A percentile compares a stretch with the other conserved stretches of the same genome.
Evolutionary conservation across 306 rosid species (phyloP).

Genomic region (Vachellia collinsii): DNA sequence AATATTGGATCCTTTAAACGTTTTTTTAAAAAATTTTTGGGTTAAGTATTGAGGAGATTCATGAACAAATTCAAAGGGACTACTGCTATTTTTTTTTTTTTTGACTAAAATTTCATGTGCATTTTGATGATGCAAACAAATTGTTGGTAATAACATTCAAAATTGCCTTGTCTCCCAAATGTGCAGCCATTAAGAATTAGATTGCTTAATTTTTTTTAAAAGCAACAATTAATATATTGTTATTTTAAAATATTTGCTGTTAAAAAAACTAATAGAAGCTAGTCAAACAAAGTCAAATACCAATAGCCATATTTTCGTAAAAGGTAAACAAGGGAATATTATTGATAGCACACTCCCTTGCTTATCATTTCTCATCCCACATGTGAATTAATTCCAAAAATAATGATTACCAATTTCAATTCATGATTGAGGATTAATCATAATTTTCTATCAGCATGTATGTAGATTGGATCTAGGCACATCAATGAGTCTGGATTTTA

Average conservation of each 20-base stretch:
- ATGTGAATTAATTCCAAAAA: conserved; percentile 8
- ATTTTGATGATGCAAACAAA: neutral
- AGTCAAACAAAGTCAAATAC: neutral
- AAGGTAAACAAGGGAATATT: neutral
- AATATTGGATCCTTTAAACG: neutral
- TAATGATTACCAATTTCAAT: neutral
- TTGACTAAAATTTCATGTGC: neutral
- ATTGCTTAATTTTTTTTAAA: neutral
- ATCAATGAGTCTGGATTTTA: neutral
- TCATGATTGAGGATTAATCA: conserved; percentile 9
- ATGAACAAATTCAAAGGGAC: neutral
- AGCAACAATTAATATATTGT: neutral
- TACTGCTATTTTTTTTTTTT: neutral
- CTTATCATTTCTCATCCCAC: conserved; percentile 1
- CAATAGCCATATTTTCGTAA: neutral
- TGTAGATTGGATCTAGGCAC: neutral
- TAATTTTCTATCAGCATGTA: conserved; percentile 3
- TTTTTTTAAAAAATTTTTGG: neutral
- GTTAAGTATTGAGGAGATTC: neutral
- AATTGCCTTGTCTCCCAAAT: neutral
- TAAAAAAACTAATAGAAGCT: neutral
- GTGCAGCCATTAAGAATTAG: neutral
- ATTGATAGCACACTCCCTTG: neutral
- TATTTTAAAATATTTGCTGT: neutral
- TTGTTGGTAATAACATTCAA: neutral